These are phyloP conservation scores for Nannochloropsis granulata DNA, from an alignment of 108 stramenopile genomes.

Conservation along the genomic window DNA sequence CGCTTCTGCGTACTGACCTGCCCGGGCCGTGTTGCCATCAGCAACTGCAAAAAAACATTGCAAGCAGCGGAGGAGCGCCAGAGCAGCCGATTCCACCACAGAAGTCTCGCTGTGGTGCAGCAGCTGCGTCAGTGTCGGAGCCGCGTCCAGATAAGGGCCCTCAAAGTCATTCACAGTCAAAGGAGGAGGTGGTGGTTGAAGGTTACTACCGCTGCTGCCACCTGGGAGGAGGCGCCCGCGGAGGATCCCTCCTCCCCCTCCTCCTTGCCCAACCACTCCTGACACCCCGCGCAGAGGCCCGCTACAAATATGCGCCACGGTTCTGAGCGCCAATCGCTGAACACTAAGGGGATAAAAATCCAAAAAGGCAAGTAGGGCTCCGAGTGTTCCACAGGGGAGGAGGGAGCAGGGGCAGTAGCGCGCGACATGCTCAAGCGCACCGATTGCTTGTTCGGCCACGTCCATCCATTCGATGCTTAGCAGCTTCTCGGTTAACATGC, in stretches of 20 bases:
- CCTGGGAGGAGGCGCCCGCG: not conserved
- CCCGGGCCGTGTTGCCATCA: not conserved
- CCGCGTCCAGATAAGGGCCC: not conserved
- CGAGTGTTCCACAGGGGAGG: not conserved
- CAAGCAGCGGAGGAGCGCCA: not conserved
- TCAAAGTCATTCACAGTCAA: not conserved
- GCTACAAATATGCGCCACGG: not conserved
- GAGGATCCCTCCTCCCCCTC: not conserved
- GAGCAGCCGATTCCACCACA: not conserved
- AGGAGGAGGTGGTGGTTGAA: not conserved
- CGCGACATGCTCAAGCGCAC: not conserved
- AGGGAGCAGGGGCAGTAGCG: not conserved
- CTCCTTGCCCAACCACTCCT: not conserved
- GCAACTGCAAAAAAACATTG: not conserved
- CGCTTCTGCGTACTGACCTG: not conserved
- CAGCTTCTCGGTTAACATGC: not conserved
- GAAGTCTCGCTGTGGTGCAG: not conserved
- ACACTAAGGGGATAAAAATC: not conserved
- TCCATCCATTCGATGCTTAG: not conserved
- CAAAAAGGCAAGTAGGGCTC: not conserved
- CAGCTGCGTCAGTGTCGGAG: not conserved
- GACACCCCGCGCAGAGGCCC: not conserved
- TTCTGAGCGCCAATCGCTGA: not conserved
- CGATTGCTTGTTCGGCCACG: not conserved
- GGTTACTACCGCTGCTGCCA: not conserved